A percentile compares a stretch with the other conserved stretches of the same genome.
phyloP scores from a whole-genome alignment of 176 grass and related monocot genomes.

The Thinopyrum elongatum region DNA sequence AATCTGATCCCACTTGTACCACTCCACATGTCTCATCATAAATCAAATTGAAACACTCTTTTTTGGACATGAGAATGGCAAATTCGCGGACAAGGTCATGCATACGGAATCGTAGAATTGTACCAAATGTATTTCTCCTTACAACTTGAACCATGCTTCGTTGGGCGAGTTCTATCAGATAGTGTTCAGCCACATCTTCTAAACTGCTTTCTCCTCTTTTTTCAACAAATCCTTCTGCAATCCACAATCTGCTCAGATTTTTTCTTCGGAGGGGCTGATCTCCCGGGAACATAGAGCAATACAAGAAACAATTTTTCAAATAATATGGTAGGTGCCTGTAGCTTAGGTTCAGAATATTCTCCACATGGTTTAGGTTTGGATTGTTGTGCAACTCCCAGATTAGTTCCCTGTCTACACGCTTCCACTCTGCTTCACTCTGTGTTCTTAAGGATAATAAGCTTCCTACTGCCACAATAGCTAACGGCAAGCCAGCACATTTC shows the following conservation, averaged over 20 bases:
- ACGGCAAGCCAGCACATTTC: conserved; percentile 53
- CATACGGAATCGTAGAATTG: conserved; percentile 30
- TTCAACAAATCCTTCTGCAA: conserved; percentile 53
- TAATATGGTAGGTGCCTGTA: conserved; percentile 43
- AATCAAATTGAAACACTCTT: conserved; percentile 20
- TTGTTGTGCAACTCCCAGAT: conserved; percentile 49
- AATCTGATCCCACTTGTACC: background rate
- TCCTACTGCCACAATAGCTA: conserved; percentile 49
- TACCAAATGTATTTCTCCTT: conserved; percentile 25
- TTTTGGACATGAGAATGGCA: conserved; percentile 25
- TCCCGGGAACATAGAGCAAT: conserved; percentile 51
- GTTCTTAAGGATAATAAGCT: conserved; percentile 32
- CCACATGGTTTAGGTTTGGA: conserved; percentile 23
- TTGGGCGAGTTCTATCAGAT: conserved; percentile 38
- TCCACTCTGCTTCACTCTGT: conserved; percentile 24
- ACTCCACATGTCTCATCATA: background rate
- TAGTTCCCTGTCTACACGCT: conserved; percentile 36
- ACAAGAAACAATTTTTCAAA: conserved; percentile 64
- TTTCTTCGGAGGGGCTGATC: conserved; percentile 27
- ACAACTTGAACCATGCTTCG: conserved; percentile 52
- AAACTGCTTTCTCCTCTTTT: conserved; percentile 31
- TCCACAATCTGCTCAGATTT: conserved; percentile 44
- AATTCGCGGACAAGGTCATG: conserved; percentile 53
- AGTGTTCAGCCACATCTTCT: conserved; percentile 56
- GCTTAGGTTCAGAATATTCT: conserved; percentile 53